Percentiles rank a stretch among this genome's conserved stretches.
Conservation (phyloP, 495 filamentous ascomycete species). For the Cercophora sp. region DNA sequence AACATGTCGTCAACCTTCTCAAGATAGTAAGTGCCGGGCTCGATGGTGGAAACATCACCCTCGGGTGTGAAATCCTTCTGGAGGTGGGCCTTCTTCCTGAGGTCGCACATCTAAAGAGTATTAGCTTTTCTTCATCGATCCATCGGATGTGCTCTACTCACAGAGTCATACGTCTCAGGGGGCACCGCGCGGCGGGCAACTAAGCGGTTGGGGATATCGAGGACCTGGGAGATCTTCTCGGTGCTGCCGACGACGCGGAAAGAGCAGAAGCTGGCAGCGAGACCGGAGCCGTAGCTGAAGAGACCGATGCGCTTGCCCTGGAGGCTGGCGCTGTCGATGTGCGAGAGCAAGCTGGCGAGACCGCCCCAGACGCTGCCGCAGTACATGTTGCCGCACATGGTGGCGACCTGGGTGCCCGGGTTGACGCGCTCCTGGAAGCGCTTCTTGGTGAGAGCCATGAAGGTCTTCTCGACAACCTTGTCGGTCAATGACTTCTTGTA, state of each 20-base stretch:
- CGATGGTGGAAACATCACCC: conserved; percentile 74
- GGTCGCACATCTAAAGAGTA: conserved; percentile 70
- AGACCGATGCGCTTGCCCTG: conserved; percentile 84
- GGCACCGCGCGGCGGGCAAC: conserved; percentile 63
- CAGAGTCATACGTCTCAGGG: conserved; percentile 83
- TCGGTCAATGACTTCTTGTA: conserved; percentile 84
- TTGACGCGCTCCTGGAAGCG: conserved; percentile 83
- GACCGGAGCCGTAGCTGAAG: conserved; percentile 93
- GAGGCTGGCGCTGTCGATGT: conserved; percentile 62
- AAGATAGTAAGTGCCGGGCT: conserved; percentile 82
- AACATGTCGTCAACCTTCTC: conserved; percentile 92
- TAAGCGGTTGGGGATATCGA: conserved; percentile 76
- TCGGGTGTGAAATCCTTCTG: conserved; percentile 82
- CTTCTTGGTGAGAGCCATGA: conserved; percentile 95
- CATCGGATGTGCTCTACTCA: conserved; percentile 37
- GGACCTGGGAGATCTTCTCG: conserved; percentile 67
- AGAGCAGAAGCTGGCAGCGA: conserved; percentile 87
- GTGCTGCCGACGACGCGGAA: conserved; percentile 77
- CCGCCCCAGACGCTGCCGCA: conserved; percentile 90
- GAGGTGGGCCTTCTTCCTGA: conserved; percentile 91
- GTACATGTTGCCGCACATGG: conserved; percentile 99
- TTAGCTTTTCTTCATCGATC: conserved; percentile 14
- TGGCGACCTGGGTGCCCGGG: conserved; percentile 80
- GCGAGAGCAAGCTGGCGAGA: conserved; percentile 70
- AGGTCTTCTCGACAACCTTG: conserved; percentile 91